Evolutionary conservation across 78 protist genomes (phyloP), one percentile per base, ranked within the genome.

Genomic region (Speleostelium caveatum): DNA sequence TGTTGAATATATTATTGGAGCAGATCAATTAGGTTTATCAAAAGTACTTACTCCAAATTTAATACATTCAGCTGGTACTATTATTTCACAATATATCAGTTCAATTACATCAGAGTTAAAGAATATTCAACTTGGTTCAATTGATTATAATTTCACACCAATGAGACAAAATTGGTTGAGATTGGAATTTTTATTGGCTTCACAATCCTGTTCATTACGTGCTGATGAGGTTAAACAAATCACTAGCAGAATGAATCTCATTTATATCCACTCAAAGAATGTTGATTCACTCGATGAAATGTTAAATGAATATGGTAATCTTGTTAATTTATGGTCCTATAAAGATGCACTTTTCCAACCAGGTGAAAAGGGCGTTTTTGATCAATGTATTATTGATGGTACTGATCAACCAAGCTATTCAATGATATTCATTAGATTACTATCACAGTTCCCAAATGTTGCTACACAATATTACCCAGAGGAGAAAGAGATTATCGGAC

Each of bases 1-100:
- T 75, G 28, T 88, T 33, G 94, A 88, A 75, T 88, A 88, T 56
- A 69, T 88, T 30, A 41, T 72, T 35, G 94, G 94, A 24, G 91
- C 91, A 39, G 91, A 83, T 69, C 39, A 58, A 58, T 69, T 83
- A 42, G 91, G 91, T n/a, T 71, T 83, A 33, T 32, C n/a, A 19
- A 83, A 83, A 36, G 72, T 83, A 2, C 26, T 69, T 53, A 69
- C 62, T 32, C 72, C 73, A 56, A 77, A 83, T 32, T 10, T 83
- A 30, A n/a, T 60, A 60, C 78, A 83, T n/a, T 60, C 10, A 30
- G 80, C 79, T 35, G 79, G 91, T 1, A 1, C 91, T 24, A 14
- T 33, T 16, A 66, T 69, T 2, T 19, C 71, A 26, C 66, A 55
- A 33, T 19, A 58, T 14, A 33, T 83, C 17, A 69, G 56, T 41